Percentiles rank a stretch among this genome's conserved stretches.
These are phyloP conservation scores for Cordyceps cateniannulata DNA, from an alignment of 2,329 filamentous ascomycete genomes.

Conservation along the genomic window DNA sequence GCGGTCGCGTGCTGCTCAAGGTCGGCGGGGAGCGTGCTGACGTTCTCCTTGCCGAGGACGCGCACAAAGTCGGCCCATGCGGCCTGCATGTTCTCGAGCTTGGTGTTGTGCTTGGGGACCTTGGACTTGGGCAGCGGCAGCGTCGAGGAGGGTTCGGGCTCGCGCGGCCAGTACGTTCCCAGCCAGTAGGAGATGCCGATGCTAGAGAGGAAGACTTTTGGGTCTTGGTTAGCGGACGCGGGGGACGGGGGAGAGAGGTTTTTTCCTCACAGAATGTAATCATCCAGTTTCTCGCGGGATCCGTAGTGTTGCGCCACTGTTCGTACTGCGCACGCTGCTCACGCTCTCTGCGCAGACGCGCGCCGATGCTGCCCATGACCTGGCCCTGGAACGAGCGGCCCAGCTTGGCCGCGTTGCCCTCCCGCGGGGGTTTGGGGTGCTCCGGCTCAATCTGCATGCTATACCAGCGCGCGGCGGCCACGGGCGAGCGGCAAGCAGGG, in stretches of 20 bases:
- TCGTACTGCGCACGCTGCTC: conserved; percentile 47
- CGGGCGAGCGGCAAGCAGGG: not conserved
- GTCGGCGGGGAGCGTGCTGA: conserved; percentile 53
- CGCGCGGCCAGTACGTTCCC: conserved; percentile 48
- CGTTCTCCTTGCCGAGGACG: conserved; percentile 58
- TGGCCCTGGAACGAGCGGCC: conserved; percentile 49
- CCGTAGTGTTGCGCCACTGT: conserved; percentile 33
- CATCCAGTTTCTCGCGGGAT: conserved; percentile 41
- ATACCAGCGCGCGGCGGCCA: conserved; percentile 23
- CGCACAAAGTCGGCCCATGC: conserved; percentile 63
- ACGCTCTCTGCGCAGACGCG: conserved; percentile 48
- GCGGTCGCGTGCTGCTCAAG: conserved; percentile 52
- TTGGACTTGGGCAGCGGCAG: conserved; percentile 46
- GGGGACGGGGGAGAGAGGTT: no score
- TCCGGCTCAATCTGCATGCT: conserved; percentile 31
- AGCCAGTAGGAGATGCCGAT: conserved; percentile 51
- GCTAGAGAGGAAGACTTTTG: conserved; percentile 45
- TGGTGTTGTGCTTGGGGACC: conserved; percentile 50
- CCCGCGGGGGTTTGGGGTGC: conserved; percentile 23
- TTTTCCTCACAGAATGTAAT: conserved; percentile 46
- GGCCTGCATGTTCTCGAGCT: conserved; percentile 58
- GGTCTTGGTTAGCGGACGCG: not conserved
- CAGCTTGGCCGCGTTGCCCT: conserved; percentile 31
- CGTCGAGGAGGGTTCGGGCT: conserved; percentile 49
- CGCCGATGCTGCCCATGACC: conserved; percentile 51